These are phyloP conservation scores for Paraphysoderma sedebokerense DNA, from an alignment of 371 early-diverging fungal genomes.

Conservation along the genomic window DNA sequence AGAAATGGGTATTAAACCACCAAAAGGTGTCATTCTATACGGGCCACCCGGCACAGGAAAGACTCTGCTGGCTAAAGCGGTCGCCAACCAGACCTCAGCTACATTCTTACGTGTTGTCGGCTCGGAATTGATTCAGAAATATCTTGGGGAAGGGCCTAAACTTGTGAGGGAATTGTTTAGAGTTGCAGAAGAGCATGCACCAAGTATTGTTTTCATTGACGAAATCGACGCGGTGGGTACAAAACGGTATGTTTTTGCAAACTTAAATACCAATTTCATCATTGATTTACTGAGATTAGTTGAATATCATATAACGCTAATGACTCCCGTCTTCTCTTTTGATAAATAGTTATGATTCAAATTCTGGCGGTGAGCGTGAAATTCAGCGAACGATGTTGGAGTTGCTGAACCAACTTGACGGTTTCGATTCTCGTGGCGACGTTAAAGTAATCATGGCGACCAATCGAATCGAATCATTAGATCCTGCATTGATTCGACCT, in stretches of 20 bases:
- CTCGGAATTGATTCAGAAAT: slow-evolving; percentile 99
- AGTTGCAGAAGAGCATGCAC: slow-evolving; percentile 98
- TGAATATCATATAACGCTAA: too few relatives aligned
- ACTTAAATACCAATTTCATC: neutral
- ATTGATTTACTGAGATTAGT: neutral
- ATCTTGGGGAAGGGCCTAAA: slow-evolving; percentile 99
- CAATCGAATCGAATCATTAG: slow-evolving; percentile 97
- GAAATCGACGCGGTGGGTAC: slow-evolving; percentile 99
- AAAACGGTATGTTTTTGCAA: slow-evolving; percentile 60
- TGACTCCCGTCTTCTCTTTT: neutral
- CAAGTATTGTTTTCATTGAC: slow-evolving; percentile 99
- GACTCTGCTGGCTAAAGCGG: slow-evolving; percentile 98
- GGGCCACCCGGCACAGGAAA: slow-evolving; percentile 46
- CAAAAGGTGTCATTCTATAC: slow-evolving; percentile 99
- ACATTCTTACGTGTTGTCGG: slow-evolving; percentile 99
- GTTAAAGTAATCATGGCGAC: slow-evolving; percentile 99
- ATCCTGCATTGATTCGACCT: slow-evolving; percentile 99
- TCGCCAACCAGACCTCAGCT: slow-evolving; percentile 99
- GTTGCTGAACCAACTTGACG: slow-evolving; percentile 98
- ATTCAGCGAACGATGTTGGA: slow-evolving; percentile 99
- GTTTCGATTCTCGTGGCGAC: slow-evolving; percentile 98
- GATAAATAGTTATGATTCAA: slow-evolving; percentile 72
- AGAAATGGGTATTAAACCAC: slow-evolving; percentile 99
- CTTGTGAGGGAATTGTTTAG: slow-evolving; percentile 98
- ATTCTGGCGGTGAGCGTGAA: slow-evolving; percentile 96